Percentiles rank a stretch among this genome's conserved stretches.
phyloP scores from a whole-genome alignment of 345 rosid genomes.

The Diplotaxis tenuifolia region DNA sequence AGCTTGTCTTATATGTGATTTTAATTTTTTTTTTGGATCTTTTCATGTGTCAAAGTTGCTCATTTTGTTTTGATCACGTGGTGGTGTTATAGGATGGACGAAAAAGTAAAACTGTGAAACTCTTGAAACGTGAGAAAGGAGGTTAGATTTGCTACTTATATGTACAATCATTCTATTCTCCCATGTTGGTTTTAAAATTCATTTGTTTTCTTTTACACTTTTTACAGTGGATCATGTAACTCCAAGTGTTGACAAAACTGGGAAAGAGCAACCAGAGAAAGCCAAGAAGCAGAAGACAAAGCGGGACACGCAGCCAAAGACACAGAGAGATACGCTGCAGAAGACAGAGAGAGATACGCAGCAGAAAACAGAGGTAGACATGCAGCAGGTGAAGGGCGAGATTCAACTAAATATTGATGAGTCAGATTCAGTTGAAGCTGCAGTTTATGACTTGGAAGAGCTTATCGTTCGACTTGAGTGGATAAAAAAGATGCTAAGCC shows the following conservation, averaged over 20 bases:
- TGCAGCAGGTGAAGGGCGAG: slow-evolving; percentile 31
- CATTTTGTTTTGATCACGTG: neutral
- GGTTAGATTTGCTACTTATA: slow-evolving; percentile 10
- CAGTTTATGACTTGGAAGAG: slow-evolving; percentile 63
- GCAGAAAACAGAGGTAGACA: slow-evolving; percentile 7
- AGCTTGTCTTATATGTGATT: neutral
- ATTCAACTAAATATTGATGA: slow-evolving; percentile 38
- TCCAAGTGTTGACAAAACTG: neutral
- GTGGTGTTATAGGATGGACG: slow-evolving; percentile 18
- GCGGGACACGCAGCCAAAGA: slow-evolving; percentile 22
- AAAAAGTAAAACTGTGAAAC: slow-evolving; percentile 14
- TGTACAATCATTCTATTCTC: neutral
- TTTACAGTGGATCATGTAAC: neutral
- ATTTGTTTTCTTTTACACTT: neutral
- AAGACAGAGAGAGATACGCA: neutral
- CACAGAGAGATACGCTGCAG: neutral
- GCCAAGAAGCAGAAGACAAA: slow-evolving; percentile 28
- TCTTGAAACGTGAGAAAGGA: slow-evolving; percentile 8
- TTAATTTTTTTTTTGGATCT: neutral
- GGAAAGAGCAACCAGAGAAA: neutral
- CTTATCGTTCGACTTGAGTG: slow-evolving; percentile 50
- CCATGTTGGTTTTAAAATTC: neutral
- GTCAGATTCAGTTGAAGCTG: slow-evolving; percentile 53
- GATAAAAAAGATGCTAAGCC: slow-evolving; percentile 46
- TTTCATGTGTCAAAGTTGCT: neutral